A percentile compares a stretch with the other conserved stretches of the same genome.
phyloP scores from a whole-genome alignment of 164 flowering plant genomes.

The Berberis thunbergii region DNA sequence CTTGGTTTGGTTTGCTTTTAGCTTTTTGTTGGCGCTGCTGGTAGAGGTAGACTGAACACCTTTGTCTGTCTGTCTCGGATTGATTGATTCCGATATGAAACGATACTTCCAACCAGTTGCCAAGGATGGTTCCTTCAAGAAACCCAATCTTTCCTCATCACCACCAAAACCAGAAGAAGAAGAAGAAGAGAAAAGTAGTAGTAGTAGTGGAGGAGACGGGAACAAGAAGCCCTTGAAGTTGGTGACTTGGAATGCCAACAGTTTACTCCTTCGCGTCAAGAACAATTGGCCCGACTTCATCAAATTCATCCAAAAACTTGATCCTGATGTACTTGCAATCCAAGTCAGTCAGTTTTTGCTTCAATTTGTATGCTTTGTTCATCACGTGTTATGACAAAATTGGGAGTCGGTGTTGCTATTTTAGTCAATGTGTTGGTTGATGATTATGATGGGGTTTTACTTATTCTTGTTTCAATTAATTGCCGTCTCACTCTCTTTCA shows the following conservation, averaged over 20 bases:
- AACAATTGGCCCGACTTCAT: constrained; percentile 78
- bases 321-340: constrained; percentile 89
- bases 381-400: neutral
- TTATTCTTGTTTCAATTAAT: too few species aligned
- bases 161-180: constrained; percentile 6
- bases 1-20: neutral
- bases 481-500: too few species aligned
- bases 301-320: constrained; percentile 44
- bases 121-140: constrained; percentile 67
- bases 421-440: constrained; percentile 21
- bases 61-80: too few species aligned
- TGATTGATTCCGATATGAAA: constrained; percentile 35
- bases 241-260: constrained; percentile 94
- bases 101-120: constrained; percentile 79
- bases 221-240: constrained; percentile 71
- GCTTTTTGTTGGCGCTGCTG: neutral
- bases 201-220: constrained; percentile 4
- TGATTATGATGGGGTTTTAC: too few species aligned
- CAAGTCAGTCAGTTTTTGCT: constrained; percentile 39
- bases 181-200: constrained; percentile 3
- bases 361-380: neutral
- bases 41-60: too few species aligned
- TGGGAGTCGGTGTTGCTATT: constrained; percentile 28
- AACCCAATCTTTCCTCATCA: constrained; percentile 38
- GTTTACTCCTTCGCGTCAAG: constrained; percentile 82